Conservation (phyloP, 176 grass and related monocot species). For the Cymbopogon citratus region DNA sequence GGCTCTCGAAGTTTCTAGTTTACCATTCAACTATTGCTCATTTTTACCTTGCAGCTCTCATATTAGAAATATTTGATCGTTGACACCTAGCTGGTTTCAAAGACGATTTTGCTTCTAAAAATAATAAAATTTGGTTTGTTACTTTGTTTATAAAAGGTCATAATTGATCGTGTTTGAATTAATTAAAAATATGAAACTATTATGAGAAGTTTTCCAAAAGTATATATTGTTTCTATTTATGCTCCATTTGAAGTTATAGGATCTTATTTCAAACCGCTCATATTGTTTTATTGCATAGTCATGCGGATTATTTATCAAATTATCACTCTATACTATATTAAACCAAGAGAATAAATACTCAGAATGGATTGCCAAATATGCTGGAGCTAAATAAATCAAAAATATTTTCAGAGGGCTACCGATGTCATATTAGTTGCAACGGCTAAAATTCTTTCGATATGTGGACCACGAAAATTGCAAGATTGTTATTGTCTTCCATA, state of each 20-base stretch:
- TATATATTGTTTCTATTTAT: not conserved
- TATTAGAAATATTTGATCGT: not conserved
- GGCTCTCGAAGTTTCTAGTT: too few species aligned
- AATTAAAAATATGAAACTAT: not conserved
- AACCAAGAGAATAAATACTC: not conserved
- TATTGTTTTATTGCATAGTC: not conserved
- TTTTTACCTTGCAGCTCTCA: not conserved
- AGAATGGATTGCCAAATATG: not conserved
- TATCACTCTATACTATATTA: not conserved
- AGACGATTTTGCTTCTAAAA: too few species aligned
- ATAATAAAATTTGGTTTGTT: too few species aligned
- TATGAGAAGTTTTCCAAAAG: not conserved
- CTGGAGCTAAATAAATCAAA: not conserved
- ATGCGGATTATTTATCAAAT: not conserved
- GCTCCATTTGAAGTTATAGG: not conserved
- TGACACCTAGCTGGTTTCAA: too few species aligned
- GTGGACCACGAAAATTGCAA: not conserved
- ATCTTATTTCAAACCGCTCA: not conserved
- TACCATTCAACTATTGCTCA: not conserved
- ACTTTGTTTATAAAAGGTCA: not conserved
- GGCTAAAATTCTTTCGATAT: not conserved
- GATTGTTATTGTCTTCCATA: not conserved
- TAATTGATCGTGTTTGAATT: not conserved
- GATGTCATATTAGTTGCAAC: not conserved
- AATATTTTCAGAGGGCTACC: not conserved